phyloP scores from a whole-genome alignment of 352 stramenopile species.

The Pythium apleroticum region DNA sequence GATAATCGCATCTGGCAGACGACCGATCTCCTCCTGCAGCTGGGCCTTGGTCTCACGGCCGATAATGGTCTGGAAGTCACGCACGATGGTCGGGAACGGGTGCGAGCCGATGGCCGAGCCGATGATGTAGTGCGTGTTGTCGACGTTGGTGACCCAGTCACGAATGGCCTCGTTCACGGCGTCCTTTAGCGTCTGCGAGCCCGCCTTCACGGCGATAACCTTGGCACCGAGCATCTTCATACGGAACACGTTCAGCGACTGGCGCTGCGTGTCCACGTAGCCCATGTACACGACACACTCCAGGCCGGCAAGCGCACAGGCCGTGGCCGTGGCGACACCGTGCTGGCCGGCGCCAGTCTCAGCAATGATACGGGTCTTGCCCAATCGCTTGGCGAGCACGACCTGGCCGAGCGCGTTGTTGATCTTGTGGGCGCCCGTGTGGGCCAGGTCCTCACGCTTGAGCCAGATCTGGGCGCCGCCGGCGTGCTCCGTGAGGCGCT shows the following conservation, averaged over 20 bases:
- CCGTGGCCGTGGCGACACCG: slow-evolving; percentile 96
- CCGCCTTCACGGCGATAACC: slow-evolving; percentile 96
- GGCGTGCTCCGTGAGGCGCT: slow-evolving; percentile 93
- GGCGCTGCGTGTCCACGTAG: slow-evolving; percentile 96
- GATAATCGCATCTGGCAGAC: slow-evolving; percentile 95
- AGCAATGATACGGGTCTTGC: slow-evolving; percentile 98
- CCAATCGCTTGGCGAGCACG: slow-evolving; percentile 94
- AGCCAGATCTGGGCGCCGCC: slow-evolving; percentile 96
- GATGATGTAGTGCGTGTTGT: slow-evolving; percentile 98
- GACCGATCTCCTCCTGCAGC: slow-evolving; percentile 94
- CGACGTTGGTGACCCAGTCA: slow-evolving; percentile 99
- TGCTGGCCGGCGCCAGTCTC: slow-evolving; percentile 98
- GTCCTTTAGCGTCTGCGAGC: slow-evolving; percentile 97
- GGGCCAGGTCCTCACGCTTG: slow-evolving; percentile 97
- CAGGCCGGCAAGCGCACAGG: slow-evolving; percentile 95
- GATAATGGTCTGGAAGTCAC: slow-evolving; percentile 98
- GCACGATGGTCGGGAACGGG: slow-evolving; percentile 98
- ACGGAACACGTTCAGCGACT: slow-evolving; percentile 98
- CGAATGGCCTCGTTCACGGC: slow-evolving; percentile 98
- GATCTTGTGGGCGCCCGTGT: slow-evolving; percentile 99
- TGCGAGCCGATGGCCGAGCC: slow-evolving; percentile 97
- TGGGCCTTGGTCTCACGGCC: slow-evolving; percentile 93
- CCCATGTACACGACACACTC: slow-evolving; percentile 99
- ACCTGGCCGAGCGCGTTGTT: slow-evolving; percentile 98
- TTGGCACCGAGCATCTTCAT: slow-evolving; percentile 99